Base-by-base conservation (phyloP, 768 basidiomycete genomes). In the Russula ochroleuca region DNA sequence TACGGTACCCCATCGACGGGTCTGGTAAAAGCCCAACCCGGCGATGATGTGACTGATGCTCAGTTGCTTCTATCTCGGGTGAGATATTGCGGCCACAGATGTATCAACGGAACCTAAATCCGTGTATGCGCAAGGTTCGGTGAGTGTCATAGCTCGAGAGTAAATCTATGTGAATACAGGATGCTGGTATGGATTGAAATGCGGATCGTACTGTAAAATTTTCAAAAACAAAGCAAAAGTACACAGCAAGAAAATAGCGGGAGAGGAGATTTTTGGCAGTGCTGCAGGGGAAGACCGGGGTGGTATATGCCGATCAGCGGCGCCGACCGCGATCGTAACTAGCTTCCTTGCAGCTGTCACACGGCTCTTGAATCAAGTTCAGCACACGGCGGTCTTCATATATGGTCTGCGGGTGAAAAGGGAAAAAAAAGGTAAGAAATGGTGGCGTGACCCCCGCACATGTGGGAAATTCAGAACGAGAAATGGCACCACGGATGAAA, bases 301-400 rank as follows among this genome's bases (percentile, higher is more conserved):
- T 49, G 56, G 55, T 55, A 56, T 48, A n/a, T 61, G 45, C 64
- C 59, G 64, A 57, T 66, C 60, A 69, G 56, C 59, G 62, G 67
- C 67, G 64, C 50, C 64, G 59, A 40, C 69, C 62, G 71, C 70
- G 70, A 69, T 25, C 59, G 70, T 74, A 53, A 75, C 72, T 65
- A 76, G 76, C 68, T 43, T 77, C 74, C 57, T 72, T 72, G 75
- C 87, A 88, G 1, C 53, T 66, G 5, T 86, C 86, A 74, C 87
- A 88, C 61, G 81, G 76, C 62, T 80, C 79, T 68, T 86, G 86
- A 68, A 89, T 85, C 72, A 88, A 77, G 72, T 83, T 90, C 62
- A 80, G 75, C 43, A 89, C 83, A 45, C 80, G 78, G 59, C 82
- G 79, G 68, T 87, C 85, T 54, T 66, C 63, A 64, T 69, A 72